A percentile compares a stretch with the other conserved stretches of the same genome.
These are phyloP conservation scores for Zasmidium citrigriseum DNA, from an alignment of 2,329 filamentous ascomycete species.

Conservation along the genomic window DNA sequence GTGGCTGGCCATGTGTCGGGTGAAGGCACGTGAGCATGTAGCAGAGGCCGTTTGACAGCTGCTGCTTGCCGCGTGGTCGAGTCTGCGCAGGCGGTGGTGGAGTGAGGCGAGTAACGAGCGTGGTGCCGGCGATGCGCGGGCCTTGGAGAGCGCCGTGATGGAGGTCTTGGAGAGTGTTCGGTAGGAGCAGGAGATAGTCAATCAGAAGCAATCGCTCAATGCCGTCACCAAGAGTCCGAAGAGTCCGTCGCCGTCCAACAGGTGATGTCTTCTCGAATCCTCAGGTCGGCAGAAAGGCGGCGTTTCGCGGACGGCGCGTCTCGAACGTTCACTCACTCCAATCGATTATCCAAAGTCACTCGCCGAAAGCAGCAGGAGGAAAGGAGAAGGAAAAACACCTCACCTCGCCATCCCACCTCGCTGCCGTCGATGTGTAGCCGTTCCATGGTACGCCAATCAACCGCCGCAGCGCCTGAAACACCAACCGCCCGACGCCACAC, in stretches of 20 bases:
- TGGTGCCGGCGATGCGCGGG: background rate
- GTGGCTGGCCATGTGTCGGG: slow-evolving; percentile 19
- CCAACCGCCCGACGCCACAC: background rate
- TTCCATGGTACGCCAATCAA: background rate
- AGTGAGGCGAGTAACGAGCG: background rate
- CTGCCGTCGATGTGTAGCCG: background rate
- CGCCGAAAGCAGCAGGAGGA: too few relatives aligned
- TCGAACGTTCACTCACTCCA: background rate
- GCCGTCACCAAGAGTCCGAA: background rate
- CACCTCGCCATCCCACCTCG: background rate
- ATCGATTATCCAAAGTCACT: too few relatives aligned
- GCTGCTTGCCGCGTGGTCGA: background rate
- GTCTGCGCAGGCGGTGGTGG: background rate
- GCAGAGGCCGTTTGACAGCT: slow-evolving; percentile 7
- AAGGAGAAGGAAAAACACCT: background rate
- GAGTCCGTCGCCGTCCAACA: background rate
- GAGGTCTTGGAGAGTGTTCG: background rate
- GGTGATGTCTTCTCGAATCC: background rate
- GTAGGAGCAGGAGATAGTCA: too few relatives aligned
- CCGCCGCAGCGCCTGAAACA: background rate
- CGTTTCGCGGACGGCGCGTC: background rate
- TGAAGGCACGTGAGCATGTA: slow-evolving; percentile 15
- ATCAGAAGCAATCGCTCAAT: background rate
- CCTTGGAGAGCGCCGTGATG: background rate
- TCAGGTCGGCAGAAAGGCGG: background rate